Base-by-base conservation (phyloP, 495 filamentous ascomycete genomes). In the Penicillium robsamsonii region DNA sequence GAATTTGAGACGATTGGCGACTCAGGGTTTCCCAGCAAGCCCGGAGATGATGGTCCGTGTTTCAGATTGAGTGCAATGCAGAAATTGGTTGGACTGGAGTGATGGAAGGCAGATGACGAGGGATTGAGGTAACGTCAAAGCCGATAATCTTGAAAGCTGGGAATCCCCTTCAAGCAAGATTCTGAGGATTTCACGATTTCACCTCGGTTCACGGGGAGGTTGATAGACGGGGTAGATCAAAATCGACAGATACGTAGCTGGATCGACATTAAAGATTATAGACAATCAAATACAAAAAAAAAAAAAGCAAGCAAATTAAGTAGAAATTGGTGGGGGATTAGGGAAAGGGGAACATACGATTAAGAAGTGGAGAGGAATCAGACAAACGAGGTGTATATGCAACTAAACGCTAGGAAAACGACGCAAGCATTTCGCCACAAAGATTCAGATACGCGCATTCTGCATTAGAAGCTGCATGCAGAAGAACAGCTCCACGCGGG, bases 1-100 rank as follows among this genome's bases (percentile, higher is more conserved):
- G 66, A 69, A 22, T 22, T 64, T 50, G 37, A 53, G 27, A 35
- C 61, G 61, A 67, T 69, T 69, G 63, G 66, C 56, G 61, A 58
- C 45, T 61, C 59, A 56, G 29, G 48, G 29, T 50, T 41, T 30
- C 56, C 54, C 40, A 38, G 24, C 46, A 57, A 25, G 56, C 50
- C 61, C 63, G 66, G 66, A 67, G 57, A 53, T 58, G 52, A 58
- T 66, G 60, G 50, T 25, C 50, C 27, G 51, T 60, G 66, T 69
- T 69, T 69, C 66, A 64, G 59, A 64, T 66, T 66, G 63, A 57
- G 58, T 50, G 63, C 59, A 37, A 33, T 35, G 46, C 20, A 17
- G 51, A 40, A 35, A 47, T 57, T 43, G 60, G 66, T 68, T 66
- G 66, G 66, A 59, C 63, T 50, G 52, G 57, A 48, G 35, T 17